Evolutionary conservation across 1,139 yeast genomes (phyloP).

Genomic region (Debaryomyces sp.): DNA sequence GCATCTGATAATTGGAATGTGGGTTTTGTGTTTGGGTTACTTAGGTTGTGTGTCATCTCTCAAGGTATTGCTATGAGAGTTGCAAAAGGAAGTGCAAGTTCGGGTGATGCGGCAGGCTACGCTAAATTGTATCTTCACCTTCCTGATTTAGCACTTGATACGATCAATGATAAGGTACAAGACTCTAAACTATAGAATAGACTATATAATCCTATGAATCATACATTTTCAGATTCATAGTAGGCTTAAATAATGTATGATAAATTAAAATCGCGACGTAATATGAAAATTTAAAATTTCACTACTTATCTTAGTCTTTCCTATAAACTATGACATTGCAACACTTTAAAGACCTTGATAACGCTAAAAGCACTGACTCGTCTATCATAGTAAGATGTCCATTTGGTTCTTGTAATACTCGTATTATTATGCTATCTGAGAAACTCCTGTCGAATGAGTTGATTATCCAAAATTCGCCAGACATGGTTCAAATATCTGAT

Average conservation of each 20-base stretch:
- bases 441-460: slow-evolving; percentile 16
- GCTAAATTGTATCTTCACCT: slow-evolving; percentile 49
- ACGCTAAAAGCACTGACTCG: not conserved
- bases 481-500: slow-evolving; percentile 25
- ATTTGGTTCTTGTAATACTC: slow-evolving; percentile 36
- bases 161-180: slow-evolving; percentile 12
- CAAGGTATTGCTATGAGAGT: slow-evolving; percentile 72
- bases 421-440: slow-evolving; percentile 32
- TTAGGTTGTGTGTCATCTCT: slow-evolving; percentile 60
- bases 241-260: not conserved
- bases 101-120: slow-evolving; percentile 53
- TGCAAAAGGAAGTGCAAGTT: slow-evolving; percentile 60
- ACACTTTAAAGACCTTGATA: slow-evolving; percentile 1
- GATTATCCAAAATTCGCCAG: slow-evolving; percentile 30
- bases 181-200: slow-evolving; percentile 3
- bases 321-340: slow-evolving; percentile 3
- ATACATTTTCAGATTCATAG: not conserved
- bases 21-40: slow-evolving; percentile 62
- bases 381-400: slow-evolving; percentile 35
- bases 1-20: slow-evolving; percentile 53
- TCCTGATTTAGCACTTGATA: slow-evolving; percentile 37
- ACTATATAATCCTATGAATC: not conserved
- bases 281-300: not conserved
- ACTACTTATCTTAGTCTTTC: not conserved
- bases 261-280: not conserved